Evolutionary conservation across 2,329 filamentous ascomycete species (phyloP).

Genomic region (Pseudocercospora musae): DNA sequence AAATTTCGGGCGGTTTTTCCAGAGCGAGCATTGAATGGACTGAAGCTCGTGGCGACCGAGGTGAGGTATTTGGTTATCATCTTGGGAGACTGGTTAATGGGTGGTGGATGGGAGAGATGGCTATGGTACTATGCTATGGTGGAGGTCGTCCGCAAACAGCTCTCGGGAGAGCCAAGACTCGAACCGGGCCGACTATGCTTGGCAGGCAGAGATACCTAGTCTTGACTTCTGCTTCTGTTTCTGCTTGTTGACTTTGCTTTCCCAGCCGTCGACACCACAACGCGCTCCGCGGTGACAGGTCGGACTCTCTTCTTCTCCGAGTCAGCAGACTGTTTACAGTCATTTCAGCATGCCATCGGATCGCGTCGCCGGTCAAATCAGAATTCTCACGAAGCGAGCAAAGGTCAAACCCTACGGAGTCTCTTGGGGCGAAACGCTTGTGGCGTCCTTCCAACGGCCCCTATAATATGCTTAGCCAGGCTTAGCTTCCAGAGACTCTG

Average conservation of each 20-base stretch:
- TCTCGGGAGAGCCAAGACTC: slow-evolving; percentile 2
- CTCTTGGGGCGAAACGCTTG: slow-evolving; percentile 10
- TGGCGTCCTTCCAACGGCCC: slow-evolving; percentile 15
- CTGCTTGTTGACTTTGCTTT: not conserved
- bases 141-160: not conserved
- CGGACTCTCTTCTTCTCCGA: not conserved
- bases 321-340: not conserved
- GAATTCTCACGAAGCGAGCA: not conserved
- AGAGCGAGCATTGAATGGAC: slow-evolving; percentile 77
- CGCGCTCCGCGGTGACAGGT: not conserved
- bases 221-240: not conserved
- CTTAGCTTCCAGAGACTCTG: not conserved
- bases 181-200: not conserved
- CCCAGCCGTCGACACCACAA: not conserved
- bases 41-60: slow-evolving; percentile 81
- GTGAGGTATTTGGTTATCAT: slow-evolving; percentile 89
- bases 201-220: not conserved
- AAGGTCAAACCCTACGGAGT: not conserved
- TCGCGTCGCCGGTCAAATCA: not conserved
- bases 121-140: not conserved
- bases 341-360: not conserved
- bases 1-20: slow-evolving; percentile 79
- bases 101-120: not conserved
- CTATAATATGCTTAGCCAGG: slow-evolving; percentile 12
- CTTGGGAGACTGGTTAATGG: not conserved